Base-by-base conservation (phyloP, 768 basidiomycete genomes). In the Cantharellus anzutake region DNA sequence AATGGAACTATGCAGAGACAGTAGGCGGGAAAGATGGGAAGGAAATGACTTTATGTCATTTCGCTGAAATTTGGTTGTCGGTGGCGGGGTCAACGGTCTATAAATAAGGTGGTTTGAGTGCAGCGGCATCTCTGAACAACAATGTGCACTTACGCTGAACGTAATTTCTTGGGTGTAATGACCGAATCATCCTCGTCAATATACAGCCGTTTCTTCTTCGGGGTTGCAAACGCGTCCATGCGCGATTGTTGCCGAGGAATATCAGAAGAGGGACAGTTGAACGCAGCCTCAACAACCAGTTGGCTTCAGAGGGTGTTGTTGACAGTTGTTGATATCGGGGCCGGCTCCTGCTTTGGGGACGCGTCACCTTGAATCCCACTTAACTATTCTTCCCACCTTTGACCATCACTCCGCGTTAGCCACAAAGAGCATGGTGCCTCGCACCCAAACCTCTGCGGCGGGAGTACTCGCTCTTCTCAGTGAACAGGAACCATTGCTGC, bases 381-480 rank as follows among this genome's bases (percentile, higher is more conserved):
- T 29, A 29, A 29, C 20, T 29, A 1, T 29, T 48, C 44, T 48
- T 29, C 44, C 44, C 11, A 48, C 44, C 29, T 48, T 48, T 29
- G 29, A 55, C 11, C 52, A 55, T 37, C 52, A 55, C 52, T 11
- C 35, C 11, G 7, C 11, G 14, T 7, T 55, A 11, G 52, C 52
- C 35, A 14, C 14, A 14, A 55, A 11, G 29, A 48, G 44, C 38
- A 84, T 86, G 84, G 82, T 83, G 69, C 73, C 73, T 68, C 82
- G 79, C 66, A 74, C 79, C 56, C 84, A 86, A 66, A 86, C 88
- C 41, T 90, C 82, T 60, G 82, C 84, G 67, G 89, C 84, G 61
- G 93, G 93, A 64, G 85, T 91, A 38, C 82, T 99, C 65, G 89
- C 91, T 37, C 77, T 99, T 41, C 81, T 99, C 14, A 80, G 83